These are phyloP conservation scores for Colletotrichum phormii DNA, from an alignment of 2,329 filamentous ascomycete species.

Conservation along the genomic window DNA sequence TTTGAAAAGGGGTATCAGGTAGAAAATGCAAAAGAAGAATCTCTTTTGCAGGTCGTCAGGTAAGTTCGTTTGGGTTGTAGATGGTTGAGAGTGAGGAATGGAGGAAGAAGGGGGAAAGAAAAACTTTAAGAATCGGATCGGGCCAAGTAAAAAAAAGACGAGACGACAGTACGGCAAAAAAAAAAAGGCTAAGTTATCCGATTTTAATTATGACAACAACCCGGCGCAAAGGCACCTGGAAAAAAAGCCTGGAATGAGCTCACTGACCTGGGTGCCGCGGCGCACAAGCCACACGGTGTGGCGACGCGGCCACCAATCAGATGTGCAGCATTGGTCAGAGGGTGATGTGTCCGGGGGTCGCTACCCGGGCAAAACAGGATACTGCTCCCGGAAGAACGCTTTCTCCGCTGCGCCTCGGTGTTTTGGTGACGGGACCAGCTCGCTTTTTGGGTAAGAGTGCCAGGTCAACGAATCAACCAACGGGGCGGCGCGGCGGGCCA, in stretches of 20 bases:
- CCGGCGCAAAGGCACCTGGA: constrained; percentile 35
- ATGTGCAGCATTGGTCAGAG: constrained; percentile 34
- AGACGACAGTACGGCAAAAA: constrained; percentile 39
- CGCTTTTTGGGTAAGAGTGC: constrained; percentile 7
- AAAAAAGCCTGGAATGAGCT: constrained; percentile 43
- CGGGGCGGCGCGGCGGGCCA: constrained; percentile 18
- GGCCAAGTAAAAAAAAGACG: constrained; percentile 41
- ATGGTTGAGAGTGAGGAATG: constrained; percentile 7
- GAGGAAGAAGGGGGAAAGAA: constrained; percentile 32
- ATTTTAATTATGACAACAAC: constrained; percentile 55
- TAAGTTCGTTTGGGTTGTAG: constrained; percentile 27
- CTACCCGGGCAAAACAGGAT: constrained; percentile 37
- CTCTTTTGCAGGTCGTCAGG: constrained; percentile 38
- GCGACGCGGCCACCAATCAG: constrained; percentile 51
- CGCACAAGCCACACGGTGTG: constrained; percentile 48
- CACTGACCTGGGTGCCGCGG: constrained; percentile 34
- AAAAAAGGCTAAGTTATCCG: constrained; percentile 44
- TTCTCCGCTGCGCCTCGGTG: constrained; percentile 32
- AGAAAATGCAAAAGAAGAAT: constrained; percentile 36
- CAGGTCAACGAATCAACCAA: background rate
- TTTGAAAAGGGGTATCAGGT: constrained; percentile 42
- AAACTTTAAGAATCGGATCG: constrained; percentile 39
- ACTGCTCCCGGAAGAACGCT: constrained; percentile 27
- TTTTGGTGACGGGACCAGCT: background rate
- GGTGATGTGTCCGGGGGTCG: constrained; percentile 23